Base-by-base conservation (phyloP, 441 rosid species). In the Omphalea diandra region DNA sequence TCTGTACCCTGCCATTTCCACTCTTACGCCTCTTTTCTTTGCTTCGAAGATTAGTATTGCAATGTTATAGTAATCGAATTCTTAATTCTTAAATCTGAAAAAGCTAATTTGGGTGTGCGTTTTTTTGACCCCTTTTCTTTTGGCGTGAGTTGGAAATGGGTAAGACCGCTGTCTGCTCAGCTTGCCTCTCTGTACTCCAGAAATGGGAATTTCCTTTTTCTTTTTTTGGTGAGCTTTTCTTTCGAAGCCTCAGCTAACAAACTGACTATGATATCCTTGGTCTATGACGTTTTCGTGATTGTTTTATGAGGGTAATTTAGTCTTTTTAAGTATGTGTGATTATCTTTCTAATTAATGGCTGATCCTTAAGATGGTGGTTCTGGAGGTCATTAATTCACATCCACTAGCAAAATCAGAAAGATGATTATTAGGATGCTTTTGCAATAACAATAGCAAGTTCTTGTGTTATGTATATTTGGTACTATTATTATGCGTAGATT, bases 1-100 rank as follows among this genome's bases (percentile, higher is more conserved):
- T 81, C 81, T 85, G 80, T 86, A 88, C 36, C 91, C 94, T 60
- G 88, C 91, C 94, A 88, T 91, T 20, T 50, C 10, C 35, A n/a
- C 17, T 46, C 52, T 36, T n/a, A n/a, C 68, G 9, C 11, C 36
- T 22, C 27, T 46, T 50, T n/a, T 49, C 49, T 65, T 72, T 44
- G 57, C 69, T 72, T 64, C 40, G 40, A 65, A 50, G 35, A 43
- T 5, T 32, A 8, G 33, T 40, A 0, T 7, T 1, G 5, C 17
- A 27, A 33, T 55, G n/a, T 55, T 29, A 27, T n/a, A 12, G 17
- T 59, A 52, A 44, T 2, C 41, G n/a, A n/a, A n/a, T n/a, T n/a
- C n/a, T n/a, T n/a, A n/a, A 31, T 2, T 6, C 22, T 7, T 11
- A 24, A 20, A 44, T 35, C n/a, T 47, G n/a, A n/a, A 29, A 56